Evolutionary conservation across 805 yeast genomes (phyloP).

Genomic region (Saccharomycopsis vini): DNA sequence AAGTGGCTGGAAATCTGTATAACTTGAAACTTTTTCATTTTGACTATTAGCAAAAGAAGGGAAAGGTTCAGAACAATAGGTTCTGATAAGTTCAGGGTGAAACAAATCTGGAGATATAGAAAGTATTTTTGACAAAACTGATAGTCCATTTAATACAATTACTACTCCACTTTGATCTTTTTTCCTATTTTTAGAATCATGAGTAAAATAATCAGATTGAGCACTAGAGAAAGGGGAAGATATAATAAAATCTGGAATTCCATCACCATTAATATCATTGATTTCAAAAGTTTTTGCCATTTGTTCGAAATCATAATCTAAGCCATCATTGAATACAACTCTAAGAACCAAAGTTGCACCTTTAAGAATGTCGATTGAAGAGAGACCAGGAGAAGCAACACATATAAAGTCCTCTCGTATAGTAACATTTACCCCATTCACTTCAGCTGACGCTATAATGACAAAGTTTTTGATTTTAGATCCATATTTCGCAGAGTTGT

Average conservation of each 20-base stretch:
- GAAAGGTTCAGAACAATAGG: no score
- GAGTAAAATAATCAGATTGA: slow-evolving; percentile 24
- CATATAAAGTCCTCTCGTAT: slow-evolving; percentile 31
- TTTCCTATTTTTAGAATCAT: neutral
- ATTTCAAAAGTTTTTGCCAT: slow-evolving; percentile 30
- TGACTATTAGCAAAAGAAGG: slow-evolving; percentile 15
- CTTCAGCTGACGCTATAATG: no score
- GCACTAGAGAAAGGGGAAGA: slow-evolving; percentile 37
- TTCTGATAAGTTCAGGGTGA: neutral
- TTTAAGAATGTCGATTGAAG: slow-evolving; percentile 33
- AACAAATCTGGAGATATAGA: neutral
- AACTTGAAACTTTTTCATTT: neutral
- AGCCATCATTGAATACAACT: slow-evolving; percentile 23
- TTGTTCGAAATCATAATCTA: slow-evolving; percentile 32
- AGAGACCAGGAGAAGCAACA: slow-evolving; percentile 45
- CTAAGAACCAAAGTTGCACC: slow-evolving; percentile 23
- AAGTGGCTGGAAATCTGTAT: slow-evolving; percentile 5
- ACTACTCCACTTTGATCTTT: slow-evolving; percentile 31
- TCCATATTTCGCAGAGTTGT: slow-evolving; percentile 3
- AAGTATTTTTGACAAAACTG: slow-evolving; percentile 18
- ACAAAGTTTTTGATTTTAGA: neutral
- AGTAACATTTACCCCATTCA: no score
- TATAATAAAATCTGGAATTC: slow-evolving; percentile 34
- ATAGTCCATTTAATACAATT: slow-evolving; percentile 26
- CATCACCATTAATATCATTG: slow-evolving; percentile 31